These are phyloP conservation scores for Tylopilus subfusipes DNA, from an alignment of 768 basidiomycete genomes.

Conservation along the genomic window DNA sequence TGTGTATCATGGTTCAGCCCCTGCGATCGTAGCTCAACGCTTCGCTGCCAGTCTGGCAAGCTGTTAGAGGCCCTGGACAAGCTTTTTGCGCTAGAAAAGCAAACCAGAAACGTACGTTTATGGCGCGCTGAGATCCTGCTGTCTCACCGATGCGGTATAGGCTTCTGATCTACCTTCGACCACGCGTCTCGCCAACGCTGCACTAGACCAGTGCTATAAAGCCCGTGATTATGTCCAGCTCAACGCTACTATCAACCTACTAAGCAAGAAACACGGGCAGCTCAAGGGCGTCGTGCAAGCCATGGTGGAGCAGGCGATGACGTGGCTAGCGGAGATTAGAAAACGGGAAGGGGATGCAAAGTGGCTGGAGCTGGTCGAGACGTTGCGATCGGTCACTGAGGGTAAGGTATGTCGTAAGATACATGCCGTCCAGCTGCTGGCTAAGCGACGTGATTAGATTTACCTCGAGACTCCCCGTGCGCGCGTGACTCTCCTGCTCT, in stretches of 20 bases:
- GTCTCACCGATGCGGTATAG: conserved; percentile 39
- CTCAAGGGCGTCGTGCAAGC: conserved; percentile 84
- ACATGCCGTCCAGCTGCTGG: not conserved
- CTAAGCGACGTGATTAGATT: conserved; percentile 50
- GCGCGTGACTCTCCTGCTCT: conserved; percentile 83
- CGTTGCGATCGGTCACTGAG: conserved; percentile 87
- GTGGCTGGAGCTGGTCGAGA: conserved; percentile 89
- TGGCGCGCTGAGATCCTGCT: not conserved
- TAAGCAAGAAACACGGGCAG: conserved; percentile 97
- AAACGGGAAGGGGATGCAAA: conserved; percentile 60
- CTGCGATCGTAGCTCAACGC: conserved; percentile 8
- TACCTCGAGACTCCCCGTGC: conserved; percentile 96
- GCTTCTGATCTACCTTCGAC: conserved; percentile 94
- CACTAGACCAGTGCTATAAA: conserved; percentile 68
- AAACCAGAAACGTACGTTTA: conserved; percentile 81
- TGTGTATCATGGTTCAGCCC: conserved; percentile 31
- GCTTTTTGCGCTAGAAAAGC: conserved; percentile 87
- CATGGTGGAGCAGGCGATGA: conserved; percentile 86
- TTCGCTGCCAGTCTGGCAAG: conserved; percentile 60
- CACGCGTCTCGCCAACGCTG: conserved; percentile 72
- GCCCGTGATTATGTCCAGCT: conserved; percentile 66
- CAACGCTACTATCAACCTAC: conserved; percentile 60
- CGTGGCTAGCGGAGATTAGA: conserved; percentile 77
- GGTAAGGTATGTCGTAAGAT: conserved; percentile 69
- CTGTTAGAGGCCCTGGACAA: conserved; percentile 87